These are phyloP conservation scores for Irineochytrium annulatum DNA, from an alignment of 192 early-diverging fungal genomes.

Conservation along the genomic window DNA sequence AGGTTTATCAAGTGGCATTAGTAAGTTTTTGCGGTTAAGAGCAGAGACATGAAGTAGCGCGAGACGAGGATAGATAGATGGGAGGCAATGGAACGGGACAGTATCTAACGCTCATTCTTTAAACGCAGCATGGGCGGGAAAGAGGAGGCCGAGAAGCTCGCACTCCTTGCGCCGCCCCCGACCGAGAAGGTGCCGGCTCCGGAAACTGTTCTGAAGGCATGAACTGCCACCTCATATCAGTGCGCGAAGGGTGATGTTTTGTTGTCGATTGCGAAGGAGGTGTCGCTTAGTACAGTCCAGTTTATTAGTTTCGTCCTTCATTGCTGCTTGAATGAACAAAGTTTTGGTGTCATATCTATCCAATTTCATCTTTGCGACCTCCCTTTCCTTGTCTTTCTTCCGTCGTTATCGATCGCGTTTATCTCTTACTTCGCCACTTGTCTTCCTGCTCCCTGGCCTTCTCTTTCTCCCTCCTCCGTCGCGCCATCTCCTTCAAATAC, in stretches of 20 bases:
- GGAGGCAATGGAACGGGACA: background rate
- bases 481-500: conserved; percentile 3
- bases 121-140: conserved; percentile 13
- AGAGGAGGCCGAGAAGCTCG: conserved; percentile 1
- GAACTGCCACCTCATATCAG: background rate
- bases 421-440: background rate
- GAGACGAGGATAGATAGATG: background rate
- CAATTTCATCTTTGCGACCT: too few relatives aligned
- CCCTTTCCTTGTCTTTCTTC: background rate
- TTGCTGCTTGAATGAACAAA: too few relatives aligned
- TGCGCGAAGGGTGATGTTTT: background rate
- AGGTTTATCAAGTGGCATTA: conserved; percentile 76
- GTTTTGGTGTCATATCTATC: too few relatives aligned
- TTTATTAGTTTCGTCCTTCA: background rate
- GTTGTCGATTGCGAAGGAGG: background rate
- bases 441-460: background rate
- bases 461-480: background rate
- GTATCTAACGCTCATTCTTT: background rate
- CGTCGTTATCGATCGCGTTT: background rate
- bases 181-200: background rate
- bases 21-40: conserved; percentile 14
- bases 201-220: background rate
- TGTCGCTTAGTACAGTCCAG: background rate
- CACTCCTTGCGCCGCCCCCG: conserved; percentile 1
- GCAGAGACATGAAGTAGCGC: background rate